Evolutionary conservation across 495 filamentous ascomycete species (phyloP).

Genomic region (Annulohypoxylon bovei): DNA sequence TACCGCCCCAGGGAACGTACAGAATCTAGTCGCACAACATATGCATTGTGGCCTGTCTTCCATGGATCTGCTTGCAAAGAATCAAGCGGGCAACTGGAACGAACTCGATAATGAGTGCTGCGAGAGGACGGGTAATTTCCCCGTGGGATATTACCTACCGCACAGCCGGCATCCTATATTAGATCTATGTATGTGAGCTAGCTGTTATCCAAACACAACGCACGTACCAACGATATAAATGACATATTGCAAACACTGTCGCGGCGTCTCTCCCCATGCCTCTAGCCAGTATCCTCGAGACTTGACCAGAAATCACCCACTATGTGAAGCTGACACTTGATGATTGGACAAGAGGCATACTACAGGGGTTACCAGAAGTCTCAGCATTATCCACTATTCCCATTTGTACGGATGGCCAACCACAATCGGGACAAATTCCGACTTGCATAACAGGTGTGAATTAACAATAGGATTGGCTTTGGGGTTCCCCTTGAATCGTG

Average conservation of each 20-base stretch:
- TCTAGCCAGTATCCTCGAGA: background rate
- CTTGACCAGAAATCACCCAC: background rate
- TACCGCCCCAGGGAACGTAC: constrained; percentile 31
- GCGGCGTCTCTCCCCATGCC: background rate
- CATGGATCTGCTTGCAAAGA: constrained; percentile 16
- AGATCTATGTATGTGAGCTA: background rate
- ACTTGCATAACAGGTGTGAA: constrained; percentile 25
- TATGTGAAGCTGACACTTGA: constrained; percentile 7
- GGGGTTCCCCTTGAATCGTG: constrained; percentile 5
- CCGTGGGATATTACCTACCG: background rate
- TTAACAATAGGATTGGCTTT: constrained; percentile 22
- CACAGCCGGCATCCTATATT: constrained; percentile 5
- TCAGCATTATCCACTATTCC: background rate
- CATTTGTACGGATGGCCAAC: constrained; percentile 17
- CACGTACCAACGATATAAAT: background rate
- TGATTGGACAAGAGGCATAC: constrained; percentile 12
- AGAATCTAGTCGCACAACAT: constrained; percentile 41
- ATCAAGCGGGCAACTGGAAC: constrained; percentile 4
- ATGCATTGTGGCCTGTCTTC: constrained; percentile 8
- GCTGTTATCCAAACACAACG: background rate
- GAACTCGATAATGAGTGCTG: background rate
- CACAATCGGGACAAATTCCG: constrained; percentile 18
- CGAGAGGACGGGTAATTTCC: constrained; percentile 6
- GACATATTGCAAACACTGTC: background rate
- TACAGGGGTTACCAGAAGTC: constrained; percentile 4